Conservation (phyloP, 2,329 filamentous ascomycete species). For the Colletotrichum sp. region DNA sequence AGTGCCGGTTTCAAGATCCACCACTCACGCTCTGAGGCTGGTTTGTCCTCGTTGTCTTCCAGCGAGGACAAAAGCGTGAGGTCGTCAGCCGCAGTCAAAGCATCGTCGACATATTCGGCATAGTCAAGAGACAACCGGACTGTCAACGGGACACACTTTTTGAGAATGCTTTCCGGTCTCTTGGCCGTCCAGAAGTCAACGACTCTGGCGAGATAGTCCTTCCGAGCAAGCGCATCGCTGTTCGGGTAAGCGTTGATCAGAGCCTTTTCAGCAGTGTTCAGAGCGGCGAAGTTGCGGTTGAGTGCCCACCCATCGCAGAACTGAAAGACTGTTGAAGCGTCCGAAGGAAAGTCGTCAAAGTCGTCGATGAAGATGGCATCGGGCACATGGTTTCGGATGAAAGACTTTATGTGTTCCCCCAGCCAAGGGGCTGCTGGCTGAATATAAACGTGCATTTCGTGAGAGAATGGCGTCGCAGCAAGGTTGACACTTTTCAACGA, state of each 20-base stretch:
- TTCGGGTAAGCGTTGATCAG: slow-evolving; percentile 44
- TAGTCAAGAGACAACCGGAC: slow-evolving; percentile 41
- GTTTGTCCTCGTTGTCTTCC: slow-evolving; percentile 35
- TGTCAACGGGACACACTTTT: slow-evolving; percentile 33
- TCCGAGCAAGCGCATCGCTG: slow-evolving; percentile 41
- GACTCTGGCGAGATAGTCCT: slow-evolving; percentile 37
- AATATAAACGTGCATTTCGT: slow-evolving; percentile 30
- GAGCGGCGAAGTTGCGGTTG: slow-evolving; percentile 34
- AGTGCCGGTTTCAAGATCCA: slow-evolving; percentile 45
- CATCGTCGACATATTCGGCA: slow-evolving; percentile 41
- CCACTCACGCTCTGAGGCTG: slow-evolving; percentile 35
- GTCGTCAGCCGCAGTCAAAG: slow-evolving; percentile 39
- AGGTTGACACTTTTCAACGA: neutral
- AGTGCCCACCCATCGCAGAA: slow-evolving; percentile 39
- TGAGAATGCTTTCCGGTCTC: slow-evolving; percentile 34
- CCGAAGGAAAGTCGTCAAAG: slow-evolving; percentile 29
- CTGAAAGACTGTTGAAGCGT: slow-evolving; percentile 30
- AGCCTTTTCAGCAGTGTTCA: slow-evolving; percentile 31
- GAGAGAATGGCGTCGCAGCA: neutral
- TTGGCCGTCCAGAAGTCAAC: slow-evolving; percentile 42
- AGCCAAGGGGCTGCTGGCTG: slow-evolving; percentile 33
- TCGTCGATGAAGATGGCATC: slow-evolving; percentile 32
- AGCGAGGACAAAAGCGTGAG: slow-evolving; percentile 37
- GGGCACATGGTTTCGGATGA: slow-evolving; percentile 31
- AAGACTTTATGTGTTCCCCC: slow-evolving; percentile 33